phyloP scores from a whole-genome alignment of 805 yeast genomes.

The Saccharomycopsis fermentans region DNA sequence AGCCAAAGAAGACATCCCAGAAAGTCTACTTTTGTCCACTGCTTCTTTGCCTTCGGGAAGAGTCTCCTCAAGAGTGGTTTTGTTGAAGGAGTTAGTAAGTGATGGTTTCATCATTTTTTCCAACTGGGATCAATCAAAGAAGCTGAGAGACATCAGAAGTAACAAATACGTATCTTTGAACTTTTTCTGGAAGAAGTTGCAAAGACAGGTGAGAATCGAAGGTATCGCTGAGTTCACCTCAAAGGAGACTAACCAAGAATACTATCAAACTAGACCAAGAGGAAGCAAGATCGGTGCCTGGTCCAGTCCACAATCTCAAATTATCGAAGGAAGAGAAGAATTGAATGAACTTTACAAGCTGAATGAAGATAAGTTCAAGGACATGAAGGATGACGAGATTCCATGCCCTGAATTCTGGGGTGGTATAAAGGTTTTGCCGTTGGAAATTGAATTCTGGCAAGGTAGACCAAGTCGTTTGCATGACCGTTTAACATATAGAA shows the following conservation, averaged over 20 bases:
- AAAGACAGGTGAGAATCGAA: slow-evolving; percentile 90
- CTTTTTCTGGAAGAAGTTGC: slow-evolving; percentile 86
- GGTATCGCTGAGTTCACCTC: slow-evolving; percentile 69
- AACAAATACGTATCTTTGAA: slow-evolving; percentile 77
- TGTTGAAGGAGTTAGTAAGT: slow-evolving; percentile 81
- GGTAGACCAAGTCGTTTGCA: slow-evolving; percentile 86
- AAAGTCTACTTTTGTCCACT: slow-evolving; percentile 79
- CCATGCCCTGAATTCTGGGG: slow-evolving; percentile 97
- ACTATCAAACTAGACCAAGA: slow-evolving; percentile 81
- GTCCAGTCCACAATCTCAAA: slow-evolving; percentile 83
- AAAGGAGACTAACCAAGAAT: slow-evolving; percentile 63
- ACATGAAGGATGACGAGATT: slow-evolving; percentile 44
- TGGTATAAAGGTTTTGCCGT: slow-evolving; percentile 78
- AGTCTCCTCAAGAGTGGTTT: slow-evolving; percentile 72
- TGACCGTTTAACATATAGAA: slow-evolving; percentile 69
- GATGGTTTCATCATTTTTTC: slow-evolving; percentile 82
- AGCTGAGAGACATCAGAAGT: slow-evolving; percentile 55
- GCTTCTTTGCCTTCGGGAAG: slow-evolving; percentile 85
- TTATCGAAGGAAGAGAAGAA: slow-evolving; percentile 47
- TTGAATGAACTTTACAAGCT: slow-evolving; percentile 43
- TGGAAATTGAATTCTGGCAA: slow-evolving; percentile 96
- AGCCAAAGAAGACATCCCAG: slow-evolving; percentile 56
- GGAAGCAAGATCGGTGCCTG: slow-evolving; percentile 94
- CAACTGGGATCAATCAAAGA: slow-evolving; percentile 84
- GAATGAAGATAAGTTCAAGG: slow-evolving; percentile 49